Base-by-base conservation (phyloP, 2,329 filamentous ascomycete genomes). In the Ophiosphaerella korrae region DNA sequence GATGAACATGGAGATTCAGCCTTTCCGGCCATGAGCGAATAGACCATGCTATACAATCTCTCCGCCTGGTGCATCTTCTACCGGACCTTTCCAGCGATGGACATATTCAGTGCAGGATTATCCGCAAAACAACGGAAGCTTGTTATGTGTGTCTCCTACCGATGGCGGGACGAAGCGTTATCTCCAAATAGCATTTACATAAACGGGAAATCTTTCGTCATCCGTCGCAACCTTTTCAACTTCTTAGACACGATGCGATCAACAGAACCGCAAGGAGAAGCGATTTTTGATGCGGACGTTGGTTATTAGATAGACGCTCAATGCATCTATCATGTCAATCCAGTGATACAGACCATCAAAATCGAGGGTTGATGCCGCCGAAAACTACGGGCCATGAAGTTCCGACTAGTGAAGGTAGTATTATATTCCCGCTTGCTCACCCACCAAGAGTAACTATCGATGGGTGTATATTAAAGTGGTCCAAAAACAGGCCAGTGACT, bases 261-360 rank as follows among this genome's bases (percentile, higher is more conserved):
- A 7, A 31, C 9, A 5, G 33, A 7, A 8, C 5, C 23, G 31
- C 42, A 12, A 11, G 33, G 31, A n/a, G 14, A 45, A 12, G 43
- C 50, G 13, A 29, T 29, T 11, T 29, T 29, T 11, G 26, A 29
- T 29, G 7, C 26, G 11, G 26, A 29, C 11, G 26, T 29, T 11
- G 26, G 26, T 29, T 42, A 50, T 13, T 57, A 51, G 51, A 44
- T 55, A 7, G 51, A 57, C 23, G 51, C 51, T n/a, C n/a, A n/a
- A n/a, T n/a, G n/a, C n/a, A 29, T 18, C 18, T 18, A 18, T 18
- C 18, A 18, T 18, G 18, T 18, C 18, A 18, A 18, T 18, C 18
- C 18, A 26, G 38, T 2, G 18, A 18, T 3, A 18, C 2, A 2
- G 18, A 4, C 21, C 21, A 13, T 41, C 12, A 21, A 41, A 41